These are phyloP conservation scores for Aspergillus vadensis DNA, from an alignment of 2,329 filamentous ascomycete genomes.

Conservation along the genomic window DNA sequence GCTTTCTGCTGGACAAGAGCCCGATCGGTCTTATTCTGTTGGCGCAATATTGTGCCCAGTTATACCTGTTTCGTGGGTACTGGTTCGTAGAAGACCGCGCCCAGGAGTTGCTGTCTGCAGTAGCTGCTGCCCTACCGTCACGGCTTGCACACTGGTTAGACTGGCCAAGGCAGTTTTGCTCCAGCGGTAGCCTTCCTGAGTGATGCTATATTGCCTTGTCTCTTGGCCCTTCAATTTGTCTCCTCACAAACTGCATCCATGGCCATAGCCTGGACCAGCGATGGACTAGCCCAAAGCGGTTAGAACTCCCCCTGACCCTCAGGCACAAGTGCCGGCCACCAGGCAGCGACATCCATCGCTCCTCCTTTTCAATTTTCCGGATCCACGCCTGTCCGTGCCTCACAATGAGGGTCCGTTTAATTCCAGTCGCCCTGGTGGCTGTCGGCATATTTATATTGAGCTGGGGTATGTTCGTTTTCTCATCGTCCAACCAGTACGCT, in stretches of 20 bases:
- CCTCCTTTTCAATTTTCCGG: background rate
- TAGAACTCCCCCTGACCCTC: background rate
- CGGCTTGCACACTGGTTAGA: background rate
- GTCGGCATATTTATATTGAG: background rate
- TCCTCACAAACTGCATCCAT: too few species aligned
- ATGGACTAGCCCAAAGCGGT: background rate
- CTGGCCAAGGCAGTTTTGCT: conserved; percentile 4
- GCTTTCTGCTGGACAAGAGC: background rate
- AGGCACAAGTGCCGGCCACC: background rate
- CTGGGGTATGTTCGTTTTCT: background rate
- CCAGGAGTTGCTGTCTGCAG: background rate
- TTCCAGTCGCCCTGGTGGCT: background rate
- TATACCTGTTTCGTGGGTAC: conserved; percentile 8
- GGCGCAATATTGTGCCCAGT: conserved; percentile 11
- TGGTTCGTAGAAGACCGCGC: conserved; percentile 12
- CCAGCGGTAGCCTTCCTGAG: background rate
- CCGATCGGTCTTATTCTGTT: conserved; percentile 6
- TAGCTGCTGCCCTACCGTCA: background rate
- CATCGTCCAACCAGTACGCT: background rate
- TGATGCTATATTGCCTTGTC: background rate
- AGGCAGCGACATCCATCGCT: background rate
- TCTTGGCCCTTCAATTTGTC: too few species aligned
- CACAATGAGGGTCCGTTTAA: background rate
- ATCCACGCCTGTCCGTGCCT: background rate
- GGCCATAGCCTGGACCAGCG: too few species aligned